A percentile compares a stretch with the other conserved stretches of the same genome.
Conservation (phyloP, 805 yeast species). For the Yarrowia alimentaria region DNA sequence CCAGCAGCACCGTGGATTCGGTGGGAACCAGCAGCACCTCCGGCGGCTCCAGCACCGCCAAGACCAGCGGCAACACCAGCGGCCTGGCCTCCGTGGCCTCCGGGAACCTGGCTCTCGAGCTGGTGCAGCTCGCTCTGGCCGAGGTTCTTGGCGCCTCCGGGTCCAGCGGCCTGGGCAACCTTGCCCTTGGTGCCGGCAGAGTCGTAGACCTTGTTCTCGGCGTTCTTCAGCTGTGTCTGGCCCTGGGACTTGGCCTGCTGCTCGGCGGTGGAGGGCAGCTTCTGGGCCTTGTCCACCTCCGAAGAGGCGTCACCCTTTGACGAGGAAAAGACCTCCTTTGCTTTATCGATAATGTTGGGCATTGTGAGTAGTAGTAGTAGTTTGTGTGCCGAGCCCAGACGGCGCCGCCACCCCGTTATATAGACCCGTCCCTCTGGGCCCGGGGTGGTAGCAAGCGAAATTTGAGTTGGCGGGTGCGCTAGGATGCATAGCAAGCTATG, state of each 20-base stretch:
- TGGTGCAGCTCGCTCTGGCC: conserved; percentile 3
- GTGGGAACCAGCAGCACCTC: no score
- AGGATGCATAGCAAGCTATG: conserved; percentile 23
- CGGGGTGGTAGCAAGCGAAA: conserved; percentile 17
- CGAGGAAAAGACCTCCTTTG: conserved; percentile 27
- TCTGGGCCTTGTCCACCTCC: conserved; percentile 5
- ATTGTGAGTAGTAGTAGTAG: conserved; percentile 20
- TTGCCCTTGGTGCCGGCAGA: conserved; percentile 9
- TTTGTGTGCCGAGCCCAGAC: neutral
- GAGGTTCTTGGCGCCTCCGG: conserved; percentile 4
- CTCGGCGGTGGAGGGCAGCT: conserved; percentile 8
- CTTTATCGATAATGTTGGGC: conserved; percentile 26
- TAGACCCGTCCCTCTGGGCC: neutral
- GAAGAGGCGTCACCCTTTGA: conserved; percentile 6
- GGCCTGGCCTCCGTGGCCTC: conserved; percentile 10
- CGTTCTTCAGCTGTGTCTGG: conserved; percentile 7
- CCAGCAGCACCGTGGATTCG: conserved; percentile 5
- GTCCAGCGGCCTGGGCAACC: conserved; percentile 13
- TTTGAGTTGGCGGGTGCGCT: conserved; percentile 16
- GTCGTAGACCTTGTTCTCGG: conserved; percentile 1
- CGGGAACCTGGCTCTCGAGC: conserved; percentile 11
- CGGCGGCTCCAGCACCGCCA: conserved; percentile 23
- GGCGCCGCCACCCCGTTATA: conserved; percentile 3
- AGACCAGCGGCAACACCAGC: conserved; percentile 27
- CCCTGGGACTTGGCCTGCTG: conserved; percentile 9